Conservation (phyloP, 768 basidiomycete species). For the Leccinum obscurum region DNA sequence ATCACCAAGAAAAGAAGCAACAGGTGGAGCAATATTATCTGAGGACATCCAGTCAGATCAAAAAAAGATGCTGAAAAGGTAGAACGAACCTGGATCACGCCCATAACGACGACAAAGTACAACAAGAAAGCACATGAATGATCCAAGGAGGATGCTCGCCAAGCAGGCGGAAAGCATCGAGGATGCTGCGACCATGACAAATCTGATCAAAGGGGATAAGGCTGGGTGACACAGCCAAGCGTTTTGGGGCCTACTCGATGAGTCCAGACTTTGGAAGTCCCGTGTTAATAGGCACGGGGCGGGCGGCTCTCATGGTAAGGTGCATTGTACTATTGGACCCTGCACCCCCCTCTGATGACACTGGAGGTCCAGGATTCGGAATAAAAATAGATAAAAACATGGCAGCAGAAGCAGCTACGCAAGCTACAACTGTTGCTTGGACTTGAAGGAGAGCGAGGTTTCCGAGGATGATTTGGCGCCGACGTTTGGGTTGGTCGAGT, state of each 20-base stretch:
- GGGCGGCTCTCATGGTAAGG: constrained; percentile 21
- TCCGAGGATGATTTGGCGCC: constrained; percentile 70
- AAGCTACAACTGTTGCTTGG: constrained; percentile 88
- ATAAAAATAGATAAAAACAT: constrained; percentile 70
- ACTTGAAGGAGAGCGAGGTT: constrained; percentile 89
- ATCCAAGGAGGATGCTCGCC: constrained; percentile 78
- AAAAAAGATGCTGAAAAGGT: background rate
- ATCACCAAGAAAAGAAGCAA: constrained; percentile 92
- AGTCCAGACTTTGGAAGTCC: constrained; percentile 39
- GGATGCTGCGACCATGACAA: constrained; percentile 74
- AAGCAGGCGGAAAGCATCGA: constrained; percentile 80
- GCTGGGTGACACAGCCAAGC: background rate
- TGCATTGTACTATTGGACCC: constrained; percentile 15
- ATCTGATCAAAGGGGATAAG: constrained; percentile 42
- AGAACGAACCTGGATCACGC: constrained; percentile 74
- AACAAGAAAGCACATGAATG: constrained; percentile 88
- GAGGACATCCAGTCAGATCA: constrained; percentile 2
- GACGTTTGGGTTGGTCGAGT: constrained; percentile 67
- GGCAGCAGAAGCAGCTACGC: constrained; percentile 77
- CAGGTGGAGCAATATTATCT: constrained; percentile 96
- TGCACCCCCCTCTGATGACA: constrained; percentile 6
- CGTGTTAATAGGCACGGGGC: constrained; percentile 25
- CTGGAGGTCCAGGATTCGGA: constrained; percentile 34
- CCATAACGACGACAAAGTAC: constrained; percentile 73
- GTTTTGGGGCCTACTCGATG: constrained; percentile 34